phyloP scores from a whole-genome alignment of 345 rosid genomes.

The rapeseed (Brassica napus) region Da-Ae NC_063447.1:62223501-62224000 shows the following conservation, averaged over 20 bases:
- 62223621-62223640: conserved; percentile 25
- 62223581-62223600: conserved; percentile 34
- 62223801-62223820: conserved; percentile 87
- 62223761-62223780: conserved; percentile 69
- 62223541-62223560: conserved; percentile 53
- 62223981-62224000: conserved; percentile 82
- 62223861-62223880: conserved; percentile 79
- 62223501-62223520: conserved; percentile 33
- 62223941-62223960: conserved; percentile 53
- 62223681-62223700: conserved; percentile 23
- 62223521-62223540: conserved; percentile 36
- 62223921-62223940: conserved; percentile 70
- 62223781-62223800: conserved; percentile 81
- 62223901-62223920: conserved; percentile 62
- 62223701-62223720: conserved; percentile 56
- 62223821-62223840: conserved; percentile 78
- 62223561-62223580: conserved; percentile 44
- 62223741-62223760: conserved; percentile 71
- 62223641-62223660: conserved; percentile 40
- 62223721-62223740: conserved; percentile 86
- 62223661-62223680: conserved; percentile 26
- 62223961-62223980: conserved; percentile 72
- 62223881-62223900: conserved; percentile 82
- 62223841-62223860: conserved; percentile 75
- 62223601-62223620: conserved; percentile 20